Base-by-base conservation (phyloP, 805 yeast genomes). In the Metschnikowia chrysomelidarum region DNA sequence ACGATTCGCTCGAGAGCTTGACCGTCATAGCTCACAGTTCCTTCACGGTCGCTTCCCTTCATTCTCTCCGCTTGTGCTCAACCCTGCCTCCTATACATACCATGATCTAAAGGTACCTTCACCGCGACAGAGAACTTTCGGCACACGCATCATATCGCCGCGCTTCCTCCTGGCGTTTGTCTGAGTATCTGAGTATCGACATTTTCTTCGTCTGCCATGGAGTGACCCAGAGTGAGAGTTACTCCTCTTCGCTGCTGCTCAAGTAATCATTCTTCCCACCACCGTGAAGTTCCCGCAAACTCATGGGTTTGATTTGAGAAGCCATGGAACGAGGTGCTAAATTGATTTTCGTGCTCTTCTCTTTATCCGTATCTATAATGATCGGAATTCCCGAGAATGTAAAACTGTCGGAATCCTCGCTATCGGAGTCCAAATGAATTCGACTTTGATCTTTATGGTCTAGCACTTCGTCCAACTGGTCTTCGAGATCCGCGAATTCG, bases 401-500 rank as follows among this genome's bases (percentile, higher is more conserved):
- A 32, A 44, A 50, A 17, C 43, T 47, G 20, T 56, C 63, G 9
- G 47, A 45, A 18, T 60, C 64, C 2, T 56, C 55, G 25, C 50
- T 46, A 14, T 46, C 53, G 2, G 43, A 46, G 14, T 17, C 24
- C 7, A 16, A 19, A 15, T 14, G 27, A 17, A 23, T 15, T 30
- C 9, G 30, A 36, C 20, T 39, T 41, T 10, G 53, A 50, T 14
- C 56, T 11, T 15, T 30, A 15, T 28, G 59, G 21, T 56, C 70
- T 24, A 67, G 47, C 5, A 65, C 71, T 42, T 67, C 70, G 35
- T 65, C 59, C 23, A 67, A 47, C 39, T 67, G 68, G 37, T 64
- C 65, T 33, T 67, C 73, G 27, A 67, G 54, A 43, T 67, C 72
- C 25, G 61, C 61, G 39, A 67, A 67, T 19, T 67, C 72, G 46